These are phyloP conservation scores for Fusarium xylarioides DNA, from an alignment of 2,329 filamentous ascomycete species.

Conservation along the genomic window DNA sequence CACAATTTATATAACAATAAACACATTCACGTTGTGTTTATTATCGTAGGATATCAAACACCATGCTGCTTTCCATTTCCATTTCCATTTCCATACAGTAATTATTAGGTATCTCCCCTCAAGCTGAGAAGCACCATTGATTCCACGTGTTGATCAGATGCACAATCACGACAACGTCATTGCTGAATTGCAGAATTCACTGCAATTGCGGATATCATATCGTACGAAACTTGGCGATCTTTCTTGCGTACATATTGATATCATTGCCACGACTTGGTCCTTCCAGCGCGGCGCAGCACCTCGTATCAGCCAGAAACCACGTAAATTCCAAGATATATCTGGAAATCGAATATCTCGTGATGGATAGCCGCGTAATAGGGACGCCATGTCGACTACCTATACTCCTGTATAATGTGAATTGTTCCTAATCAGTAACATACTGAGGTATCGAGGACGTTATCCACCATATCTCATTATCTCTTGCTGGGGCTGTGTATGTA, in stretches of 20 bases:
- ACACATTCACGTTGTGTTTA: neutral
- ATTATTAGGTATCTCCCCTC: neutral
- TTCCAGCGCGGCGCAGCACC: conserved; percentile 21
- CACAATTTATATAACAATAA: neutral
- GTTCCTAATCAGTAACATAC: neutral
- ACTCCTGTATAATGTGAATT: neutral
- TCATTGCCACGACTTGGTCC: neutral
- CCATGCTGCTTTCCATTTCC: neutral
- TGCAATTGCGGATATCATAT: neutral
- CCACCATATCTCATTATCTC: neutral
- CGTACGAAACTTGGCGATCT: neutral
- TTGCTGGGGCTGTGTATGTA: neutral
- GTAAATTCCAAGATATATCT: neutral
- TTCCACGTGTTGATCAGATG: neutral
- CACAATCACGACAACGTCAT: neutral
- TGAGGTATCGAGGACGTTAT: neutral
- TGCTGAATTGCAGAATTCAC: neutral
- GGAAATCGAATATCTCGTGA: neutral
- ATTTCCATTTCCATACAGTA: neutral
- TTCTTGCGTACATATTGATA: neutral
- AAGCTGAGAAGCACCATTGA: neutral
- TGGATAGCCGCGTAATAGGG: conserved; percentile 1
- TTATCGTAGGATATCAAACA: neutral
- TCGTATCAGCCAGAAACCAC: conserved; percentile 7
- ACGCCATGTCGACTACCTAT: neutral